Conservation (phyloP, 202 grass and related monocot genomes). For the Bolboschoenoplectus hybrid region DNA sequence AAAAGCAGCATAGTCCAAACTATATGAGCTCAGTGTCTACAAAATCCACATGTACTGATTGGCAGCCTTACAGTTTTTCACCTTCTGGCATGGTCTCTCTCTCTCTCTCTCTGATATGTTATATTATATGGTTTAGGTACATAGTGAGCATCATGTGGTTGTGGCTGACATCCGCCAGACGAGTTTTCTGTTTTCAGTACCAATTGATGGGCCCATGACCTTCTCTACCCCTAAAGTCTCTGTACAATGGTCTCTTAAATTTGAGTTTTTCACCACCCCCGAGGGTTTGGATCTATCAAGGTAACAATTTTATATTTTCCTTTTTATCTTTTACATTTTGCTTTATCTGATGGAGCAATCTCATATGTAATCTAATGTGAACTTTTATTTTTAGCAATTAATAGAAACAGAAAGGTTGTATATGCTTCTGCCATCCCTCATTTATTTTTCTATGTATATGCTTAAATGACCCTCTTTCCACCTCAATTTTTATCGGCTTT, state of each 20-base stretch:
- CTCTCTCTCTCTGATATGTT: conserved; percentile 18
- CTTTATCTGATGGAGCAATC: conserved; percentile 7
- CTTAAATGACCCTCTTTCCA: background rate
- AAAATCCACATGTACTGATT: background rate
- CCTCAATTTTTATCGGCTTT: background rate
- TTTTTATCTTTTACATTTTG: background rate
- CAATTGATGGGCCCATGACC: conserved; percentile 91
- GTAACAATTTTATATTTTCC: conserved; percentile 39
- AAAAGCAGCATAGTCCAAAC: background rate
- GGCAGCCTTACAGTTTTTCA: background rate
- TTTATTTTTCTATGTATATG: background rate
- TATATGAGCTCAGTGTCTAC: background rate
- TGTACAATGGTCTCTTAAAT: conserved; percentile 86
- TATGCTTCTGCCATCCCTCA: background rate
- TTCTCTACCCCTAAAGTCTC: conserved; percentile 88
- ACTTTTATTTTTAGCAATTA: background rate
- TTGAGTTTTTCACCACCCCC: conserved; percentile 89
- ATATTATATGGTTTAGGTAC: conserved; percentile 49
- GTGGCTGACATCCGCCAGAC: conserved; percentile 86
- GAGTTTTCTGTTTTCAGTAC: conserved; percentile 95
- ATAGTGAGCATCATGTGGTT: conserved; percentile 94
- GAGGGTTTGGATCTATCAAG: conserved; percentile 66
- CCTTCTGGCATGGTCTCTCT: background rate
- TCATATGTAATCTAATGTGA: background rate
- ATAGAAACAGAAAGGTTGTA: background rate